Conservation (phyloP, 345 rosid species). For the Heritiera fomes region DNA sequence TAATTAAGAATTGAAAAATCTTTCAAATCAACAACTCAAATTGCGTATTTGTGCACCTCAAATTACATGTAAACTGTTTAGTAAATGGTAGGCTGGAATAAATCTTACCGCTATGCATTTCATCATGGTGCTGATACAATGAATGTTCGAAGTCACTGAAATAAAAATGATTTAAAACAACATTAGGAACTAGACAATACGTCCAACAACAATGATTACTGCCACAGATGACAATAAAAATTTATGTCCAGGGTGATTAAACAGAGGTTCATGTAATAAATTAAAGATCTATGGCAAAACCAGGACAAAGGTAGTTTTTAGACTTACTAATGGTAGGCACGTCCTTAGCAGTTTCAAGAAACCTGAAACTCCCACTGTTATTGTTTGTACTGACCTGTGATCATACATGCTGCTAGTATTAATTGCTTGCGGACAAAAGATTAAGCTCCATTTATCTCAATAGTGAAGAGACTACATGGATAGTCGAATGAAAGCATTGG, state of each 20-base stretch:
- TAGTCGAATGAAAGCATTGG: not conserved
- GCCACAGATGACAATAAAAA: not conserved
- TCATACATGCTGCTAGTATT: constrained; percentile 22
- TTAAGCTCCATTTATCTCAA: not conserved
- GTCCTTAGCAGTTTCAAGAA: constrained; percentile 78
- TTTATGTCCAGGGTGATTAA: not conserved
- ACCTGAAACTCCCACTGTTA: constrained; percentile 57
- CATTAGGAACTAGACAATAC: constrained; percentile 28
- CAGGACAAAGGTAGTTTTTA: constrained; percentile 1
- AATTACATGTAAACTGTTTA: constrained; percentile 8
- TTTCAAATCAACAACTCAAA: not conserved
- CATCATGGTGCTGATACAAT: constrained; percentile 85
- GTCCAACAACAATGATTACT: not conserved
- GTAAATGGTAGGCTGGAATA: not conserved
- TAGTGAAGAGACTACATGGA: not conserved
- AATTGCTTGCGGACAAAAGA: not conserved
- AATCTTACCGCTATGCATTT: constrained; percentile 89
- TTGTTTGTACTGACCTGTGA: constrained; percentile 49
- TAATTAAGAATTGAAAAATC: not conserved
- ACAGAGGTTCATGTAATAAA: not conserved
- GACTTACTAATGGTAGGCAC: constrained; percentile 84
- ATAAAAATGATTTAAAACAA: constrained; percentile 18
- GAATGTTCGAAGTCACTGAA: constrained; percentile 76
- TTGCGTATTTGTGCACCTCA: not conserved
- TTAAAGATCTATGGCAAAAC: not conserved